A percentile compares a stretch with the other conserved stretches of the same genome.
phyloP scores from a whole-genome alignment of 495 filamentous ascomycete species.

The Stereocaulon alpinum region DNA sequence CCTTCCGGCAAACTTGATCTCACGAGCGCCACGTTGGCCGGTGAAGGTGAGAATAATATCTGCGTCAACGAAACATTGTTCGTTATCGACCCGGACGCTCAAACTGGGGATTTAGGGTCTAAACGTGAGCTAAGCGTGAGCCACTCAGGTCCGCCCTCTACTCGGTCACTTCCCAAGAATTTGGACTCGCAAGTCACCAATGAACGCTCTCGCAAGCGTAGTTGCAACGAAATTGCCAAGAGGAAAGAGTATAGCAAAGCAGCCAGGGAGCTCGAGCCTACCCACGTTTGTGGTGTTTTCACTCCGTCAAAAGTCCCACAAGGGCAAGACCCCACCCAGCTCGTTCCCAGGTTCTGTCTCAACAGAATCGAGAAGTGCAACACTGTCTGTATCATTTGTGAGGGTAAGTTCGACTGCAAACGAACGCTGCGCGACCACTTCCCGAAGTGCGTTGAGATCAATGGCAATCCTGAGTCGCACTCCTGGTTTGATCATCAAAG shows the following conservation, averaged over 20 bases:
- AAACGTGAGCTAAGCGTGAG: no score
- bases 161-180: no score
- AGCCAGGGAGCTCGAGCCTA: neutral
- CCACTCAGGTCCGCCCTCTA: no score
- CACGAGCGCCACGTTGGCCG: no score
- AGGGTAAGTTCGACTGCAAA: neutral
- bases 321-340: neutral
- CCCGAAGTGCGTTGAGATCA: neutral
- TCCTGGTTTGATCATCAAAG: neutral
- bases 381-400: slow-evolving; percentile 1
- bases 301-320: neutral
- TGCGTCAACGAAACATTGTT: no score
- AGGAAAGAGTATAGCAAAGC: neutral
- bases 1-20: no score
- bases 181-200: neutral
- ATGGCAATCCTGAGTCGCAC: neutral
- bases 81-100: no score
- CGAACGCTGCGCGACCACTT: neutral
- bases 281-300: neutral
- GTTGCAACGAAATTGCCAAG: rapidly evolving
- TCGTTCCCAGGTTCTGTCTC: neutral
- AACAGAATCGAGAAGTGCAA: neutral
- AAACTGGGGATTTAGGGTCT: no score
- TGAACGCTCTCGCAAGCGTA: no score
- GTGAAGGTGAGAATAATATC: no score